Percentiles rank a stretch among this genome's conserved stretches.
Evolutionary conservation across 2,329 filamentous ascomycete species (phyloP).

Genomic region (Pseudogymnoascus verrucosus): DNA sequence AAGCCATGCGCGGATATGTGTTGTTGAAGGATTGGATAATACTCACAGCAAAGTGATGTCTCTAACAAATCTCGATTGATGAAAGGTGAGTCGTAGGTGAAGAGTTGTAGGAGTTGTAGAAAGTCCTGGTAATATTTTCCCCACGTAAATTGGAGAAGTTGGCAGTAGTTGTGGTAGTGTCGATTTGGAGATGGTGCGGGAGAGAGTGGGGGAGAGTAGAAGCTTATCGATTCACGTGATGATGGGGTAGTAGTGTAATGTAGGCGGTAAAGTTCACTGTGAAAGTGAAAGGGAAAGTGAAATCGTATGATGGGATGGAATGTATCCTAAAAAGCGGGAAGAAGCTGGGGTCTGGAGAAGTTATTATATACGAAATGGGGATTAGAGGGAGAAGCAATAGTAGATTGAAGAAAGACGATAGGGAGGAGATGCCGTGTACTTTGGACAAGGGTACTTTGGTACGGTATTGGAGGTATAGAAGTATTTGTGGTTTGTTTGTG

Average conservation of each 20-base stretch:
- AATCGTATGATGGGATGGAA: neutral
- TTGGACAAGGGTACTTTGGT: neutral
- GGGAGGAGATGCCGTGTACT: neutral
- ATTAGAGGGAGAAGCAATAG: neutral
- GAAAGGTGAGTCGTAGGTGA: neutral
- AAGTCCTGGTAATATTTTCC: neutral
- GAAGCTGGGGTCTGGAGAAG: conserved; percentile 2
- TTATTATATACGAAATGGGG: neutral
- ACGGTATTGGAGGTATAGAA: neutral
- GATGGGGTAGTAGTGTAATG: neutral
- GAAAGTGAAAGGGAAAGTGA: neutral
- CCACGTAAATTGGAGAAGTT: conserved; percentile 5
- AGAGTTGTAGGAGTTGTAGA: neutral
- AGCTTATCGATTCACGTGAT: conserved; percentile 2
- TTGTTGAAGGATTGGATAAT: conserved; percentile 4
- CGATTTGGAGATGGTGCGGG: conserved; percentile 1
- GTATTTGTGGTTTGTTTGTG: neutral
- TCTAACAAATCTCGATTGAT: conserved; percentile 4
- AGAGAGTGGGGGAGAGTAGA: neutral
- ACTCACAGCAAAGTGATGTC: neutral
- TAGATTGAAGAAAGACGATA: neutral
- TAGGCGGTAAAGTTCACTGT: neutral
- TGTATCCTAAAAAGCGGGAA: conserved; percentile 4
- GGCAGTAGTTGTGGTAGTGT: neutral
- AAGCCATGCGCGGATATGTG: neutral